Evolutionary conservation across 2,329 filamentous ascomycete species (phyloP), one percentile per base, ranked within the genome.

Genomic region (Cytospora piceicola): DNA sequence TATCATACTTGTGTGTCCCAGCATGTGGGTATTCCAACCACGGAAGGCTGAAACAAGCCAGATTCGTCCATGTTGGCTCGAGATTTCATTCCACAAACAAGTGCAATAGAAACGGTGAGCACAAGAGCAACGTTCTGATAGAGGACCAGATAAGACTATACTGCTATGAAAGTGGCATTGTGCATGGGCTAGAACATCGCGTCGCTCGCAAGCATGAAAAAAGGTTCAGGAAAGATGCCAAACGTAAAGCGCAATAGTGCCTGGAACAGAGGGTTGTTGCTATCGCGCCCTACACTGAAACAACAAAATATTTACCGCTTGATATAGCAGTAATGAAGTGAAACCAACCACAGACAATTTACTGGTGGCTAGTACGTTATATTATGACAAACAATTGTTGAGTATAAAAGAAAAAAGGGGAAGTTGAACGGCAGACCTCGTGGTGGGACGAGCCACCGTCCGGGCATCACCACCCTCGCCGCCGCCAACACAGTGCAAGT

Each of bases 401-500:
- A n/a, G n/a, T n/a, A n/a, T n/a, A n/a, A n/a, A n/a, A n/a, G n/a
- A n/a, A n/a, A n/a, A n/a, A n/a, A n/a, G 46, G 34, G n/a, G n/a
- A 8, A 24, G 14, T 49, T 11, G 46, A 49, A 49, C 9, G 11
- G 22, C n/a, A 24, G n/a, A 14, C 46, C 46, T 12, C 46, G 3
- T 22, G n/a, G 9, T 12, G 2, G 42, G 22, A 22, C 9, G 22
- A 22, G 15, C 39, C 27, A 36, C 34, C 34, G n/a, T 7, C 9
- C 4, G 24, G 12, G n/a, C 24, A 49, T 49, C 46, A 49, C n/a
- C 46, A 49, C 24, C 46, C 46, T 22, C n/a, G 46, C n/a, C 46
- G n/a, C n/a, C 46, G 22, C n/a, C n/a, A 49, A 24, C 53, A 63
- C 60, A 57, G 53, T 63, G 53, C 17, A 42, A 7, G 56, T 3